These are phyloP conservation scores for Gossypium herbaceum DNA, from an alignment of 345 rosid genomes.

Conservation along the genomic window DNA sequence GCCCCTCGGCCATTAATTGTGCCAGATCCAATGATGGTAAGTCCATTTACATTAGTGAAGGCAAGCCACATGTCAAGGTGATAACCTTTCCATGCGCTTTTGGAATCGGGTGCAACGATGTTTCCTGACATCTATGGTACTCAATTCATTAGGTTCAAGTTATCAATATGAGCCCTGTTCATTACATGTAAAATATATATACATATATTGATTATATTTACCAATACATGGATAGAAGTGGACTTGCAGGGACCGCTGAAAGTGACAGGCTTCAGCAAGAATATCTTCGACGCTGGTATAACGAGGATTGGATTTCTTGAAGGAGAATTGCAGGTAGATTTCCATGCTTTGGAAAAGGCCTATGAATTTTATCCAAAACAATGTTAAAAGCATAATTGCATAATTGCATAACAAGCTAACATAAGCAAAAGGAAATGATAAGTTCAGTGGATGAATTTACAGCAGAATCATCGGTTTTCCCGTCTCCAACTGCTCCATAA, in stretches of 20 bases:
- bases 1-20: conserved; percentile 12
- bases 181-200: too few relatives aligned
- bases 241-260: conserved; percentile 36
- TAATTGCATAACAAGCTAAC: neutral
- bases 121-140: conserved; percentile 10
- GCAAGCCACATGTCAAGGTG: conserved; percentile 18
- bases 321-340: neutral
- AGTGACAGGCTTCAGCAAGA: conserved; percentile 13
- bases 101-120: conserved; percentile 12
- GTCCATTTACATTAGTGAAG: conserved; percentile 15
- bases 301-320: conserved; percentile 14
- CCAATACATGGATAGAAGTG: conserved; percentile 6
- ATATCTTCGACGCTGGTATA: conserved; percentile 22
- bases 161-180: neutral
- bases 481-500: conserved; percentile 12
- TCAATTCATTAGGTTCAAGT: too few relatives aligned
- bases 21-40: neutral
- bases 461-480: conserved; percentile 2
- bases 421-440: neutral
- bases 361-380: neutral
- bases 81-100: conserved; percentile 4
- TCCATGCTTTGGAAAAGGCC: conserved; percentile 34
- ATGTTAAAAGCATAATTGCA: neutral
- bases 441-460: neutral
- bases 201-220: neutral